Conservation (phyloP, 192 early-diverging fungal species). For the Podila verticillata region DNA sequence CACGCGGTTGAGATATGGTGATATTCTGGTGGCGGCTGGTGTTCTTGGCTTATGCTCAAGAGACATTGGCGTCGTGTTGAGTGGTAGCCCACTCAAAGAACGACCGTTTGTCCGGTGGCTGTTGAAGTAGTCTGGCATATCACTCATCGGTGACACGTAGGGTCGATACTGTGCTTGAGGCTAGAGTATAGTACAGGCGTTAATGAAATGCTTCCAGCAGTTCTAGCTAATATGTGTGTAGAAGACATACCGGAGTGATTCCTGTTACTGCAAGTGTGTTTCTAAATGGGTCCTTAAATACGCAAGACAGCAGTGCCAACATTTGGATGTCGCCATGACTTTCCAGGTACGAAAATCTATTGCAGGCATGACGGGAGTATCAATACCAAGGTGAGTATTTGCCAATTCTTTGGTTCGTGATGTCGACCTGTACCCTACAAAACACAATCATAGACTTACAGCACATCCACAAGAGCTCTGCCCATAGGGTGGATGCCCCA, state of each 20-base stretch:
- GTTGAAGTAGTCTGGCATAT: conserved; percentile 44
- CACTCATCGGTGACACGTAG: conserved; percentile 25
- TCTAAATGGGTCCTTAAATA: conserved; percentile 59
- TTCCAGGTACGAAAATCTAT: conserved; percentile 63
- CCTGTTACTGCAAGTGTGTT: conserved; percentile 36
- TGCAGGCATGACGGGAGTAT: neutral
- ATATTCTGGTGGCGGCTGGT: conserved; percentile 36
- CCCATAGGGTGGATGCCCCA: conserved; percentile 75
- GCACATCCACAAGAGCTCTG: conserved; percentile 54
- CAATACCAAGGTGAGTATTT: neutral
- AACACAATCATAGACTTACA: conserved; percentile 53
- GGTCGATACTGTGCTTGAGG: conserved; percentile 34
- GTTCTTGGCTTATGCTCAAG: conserved; percentile 27
- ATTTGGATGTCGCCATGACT: conserved; percentile 72
- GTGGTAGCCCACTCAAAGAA: conserved; percentile 14
- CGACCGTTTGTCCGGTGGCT: conserved; percentile 20
- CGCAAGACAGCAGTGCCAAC: conserved; percentile 70
- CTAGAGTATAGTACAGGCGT: conserved; percentile 1
- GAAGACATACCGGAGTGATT: conserved; percentile 30
- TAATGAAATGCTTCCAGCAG: neutral
- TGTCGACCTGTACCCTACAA: neutral
- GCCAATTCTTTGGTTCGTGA: too few relatives aligned
- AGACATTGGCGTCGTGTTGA: conserved; percentile 39
- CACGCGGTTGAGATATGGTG: conserved; percentile 44
- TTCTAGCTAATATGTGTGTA: too few relatives aligned